Conservation (phyloP, 352 stramenopile genomes). For the Globisporangium alternatum region DNA sequence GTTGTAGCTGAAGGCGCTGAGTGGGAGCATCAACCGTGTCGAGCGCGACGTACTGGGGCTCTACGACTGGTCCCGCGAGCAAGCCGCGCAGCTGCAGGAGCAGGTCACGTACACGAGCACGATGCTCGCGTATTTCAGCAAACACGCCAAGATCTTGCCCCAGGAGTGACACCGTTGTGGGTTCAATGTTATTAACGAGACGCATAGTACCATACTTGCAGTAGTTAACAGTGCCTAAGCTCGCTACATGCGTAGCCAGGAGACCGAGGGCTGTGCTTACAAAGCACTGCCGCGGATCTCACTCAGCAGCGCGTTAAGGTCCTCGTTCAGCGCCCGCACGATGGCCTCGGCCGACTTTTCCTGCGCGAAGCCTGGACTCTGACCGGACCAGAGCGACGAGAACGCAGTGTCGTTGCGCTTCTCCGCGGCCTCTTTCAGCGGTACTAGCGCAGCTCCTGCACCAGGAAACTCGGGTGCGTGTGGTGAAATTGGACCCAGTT, state of each 20-base stretch:
- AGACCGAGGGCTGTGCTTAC: not conserved
- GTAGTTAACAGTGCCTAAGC: too few relatives aligned
- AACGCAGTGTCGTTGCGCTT: not conserved
- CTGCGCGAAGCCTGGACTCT: not conserved
- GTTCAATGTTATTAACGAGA: not conserved
- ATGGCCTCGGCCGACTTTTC: not conserved
- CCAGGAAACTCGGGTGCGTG: not conserved
- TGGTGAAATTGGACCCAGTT: not conserved
- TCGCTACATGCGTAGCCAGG: too few relatives aligned
- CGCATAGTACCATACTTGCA: too few relatives aligned
- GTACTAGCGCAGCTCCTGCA: not conserved
- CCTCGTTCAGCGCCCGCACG: not conserved
- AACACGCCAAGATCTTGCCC: conserved; percentile 33
- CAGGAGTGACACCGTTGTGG: not conserved
- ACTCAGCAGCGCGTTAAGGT: not conserved
- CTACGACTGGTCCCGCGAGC: conserved; percentile 59
- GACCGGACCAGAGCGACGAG: not conserved
- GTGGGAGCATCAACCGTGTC: conserved; percentile 25
- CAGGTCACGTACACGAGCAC: conserved; percentile 24
- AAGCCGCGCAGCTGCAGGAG: conserved; percentile 25
- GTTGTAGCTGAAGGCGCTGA: conserved; percentile 29
- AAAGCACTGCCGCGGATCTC: not conserved
- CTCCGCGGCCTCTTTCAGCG: not conserved
- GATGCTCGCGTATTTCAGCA: conserved; percentile 29
- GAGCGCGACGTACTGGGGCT: conserved; percentile 47